phyloP scores from a whole-genome alignment of 441 rosid genomes.

The Erodium trifolium region DNA sequence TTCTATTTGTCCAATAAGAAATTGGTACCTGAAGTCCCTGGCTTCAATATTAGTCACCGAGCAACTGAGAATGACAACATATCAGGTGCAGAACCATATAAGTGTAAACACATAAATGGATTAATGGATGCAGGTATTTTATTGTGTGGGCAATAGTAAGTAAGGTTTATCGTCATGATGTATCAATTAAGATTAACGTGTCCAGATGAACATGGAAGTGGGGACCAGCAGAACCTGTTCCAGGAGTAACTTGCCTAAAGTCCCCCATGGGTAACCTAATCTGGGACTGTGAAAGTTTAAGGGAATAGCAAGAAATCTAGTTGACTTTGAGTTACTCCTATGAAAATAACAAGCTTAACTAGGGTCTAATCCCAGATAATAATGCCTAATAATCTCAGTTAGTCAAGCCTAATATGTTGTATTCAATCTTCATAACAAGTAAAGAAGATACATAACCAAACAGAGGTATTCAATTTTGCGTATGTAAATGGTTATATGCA shows the following conservation, averaged over 20 bases:
- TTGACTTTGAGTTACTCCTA: slow-evolving; percentile 25
- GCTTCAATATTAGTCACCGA: slow-evolving; percentile 8
- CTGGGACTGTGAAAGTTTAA: slow-evolving; percentile 29
- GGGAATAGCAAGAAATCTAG: slow-evolving; percentile 33
- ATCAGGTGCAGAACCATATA: slow-evolving; percentile 2
- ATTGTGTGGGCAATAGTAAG: neutral
- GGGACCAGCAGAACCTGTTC: slow-evolving; percentile 30
- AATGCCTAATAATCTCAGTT: slow-evolving; percentile 7
- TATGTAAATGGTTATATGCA: slow-evolving; percentile 4
- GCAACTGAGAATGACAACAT: slow-evolving; percentile 3
- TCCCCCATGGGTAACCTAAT: slow-evolving; percentile 57
- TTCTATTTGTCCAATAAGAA: neutral
- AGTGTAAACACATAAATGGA: neutral
- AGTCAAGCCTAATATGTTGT: neutral
- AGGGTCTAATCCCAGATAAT: neutral
- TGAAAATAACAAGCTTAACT: slow-evolving; percentile 5
- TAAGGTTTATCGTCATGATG: neutral
- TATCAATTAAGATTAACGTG: neutral
- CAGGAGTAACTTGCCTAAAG: slow-evolving; percentile 26
- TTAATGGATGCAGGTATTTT: neutral
- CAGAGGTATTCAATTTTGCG: slow-evolving; percentile 1
- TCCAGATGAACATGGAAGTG: slow-evolving; percentile 15
- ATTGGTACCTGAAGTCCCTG: slow-evolving; percentile 1
- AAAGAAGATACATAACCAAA: neutral
- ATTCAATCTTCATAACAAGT: neutral